Conservation (phyloP, 78 protist species). For the Acrasis kona region DNA sequence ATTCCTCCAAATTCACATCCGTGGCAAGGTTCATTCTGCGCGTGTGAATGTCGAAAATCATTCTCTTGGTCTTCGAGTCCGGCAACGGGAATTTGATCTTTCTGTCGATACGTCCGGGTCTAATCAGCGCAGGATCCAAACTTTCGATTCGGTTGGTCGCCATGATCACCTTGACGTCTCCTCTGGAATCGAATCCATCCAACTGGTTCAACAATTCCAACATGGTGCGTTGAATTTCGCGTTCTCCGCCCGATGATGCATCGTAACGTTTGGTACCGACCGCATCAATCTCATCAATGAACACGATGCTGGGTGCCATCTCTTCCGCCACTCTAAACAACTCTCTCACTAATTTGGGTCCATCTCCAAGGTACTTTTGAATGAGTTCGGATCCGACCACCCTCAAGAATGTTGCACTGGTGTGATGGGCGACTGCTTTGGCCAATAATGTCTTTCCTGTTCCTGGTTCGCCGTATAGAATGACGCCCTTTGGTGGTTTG, state of each 20-base stretch:
- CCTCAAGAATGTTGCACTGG: constrained; percentile 97
- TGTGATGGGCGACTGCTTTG: constrained; percentile 98
- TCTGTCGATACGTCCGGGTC: constrained; percentile 99
- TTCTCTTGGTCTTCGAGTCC: constrained; percentile 78
- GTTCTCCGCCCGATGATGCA: constrained; percentile 91
- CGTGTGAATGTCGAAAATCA: constrained; percentile 89
- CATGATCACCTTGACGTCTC: constrained; percentile 97
- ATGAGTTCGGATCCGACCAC: constrained; percentile 99
- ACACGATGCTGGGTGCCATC: constrained; percentile 96
- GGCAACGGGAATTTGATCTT: constrained; percentile 99
- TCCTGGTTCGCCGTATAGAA: constrained; percentile 98
- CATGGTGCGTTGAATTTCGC: constrained; percentile 99
- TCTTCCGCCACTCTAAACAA: constrained; percentile 93
- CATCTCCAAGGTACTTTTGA: constrained; percentile 98
- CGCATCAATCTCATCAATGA: constrained; percentile 99
- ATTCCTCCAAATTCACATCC: constrained; percentile 95
- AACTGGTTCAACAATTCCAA: constrained; percentile 98
- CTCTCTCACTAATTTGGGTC: constrained; percentile 98
- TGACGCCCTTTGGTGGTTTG: constrained; percentile 98
- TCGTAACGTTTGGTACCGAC: constrained; percentile 98
- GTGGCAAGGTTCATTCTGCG: constrained; percentile 83
- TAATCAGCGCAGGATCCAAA: constrained; percentile 96
- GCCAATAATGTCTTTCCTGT: constrained; percentile 99
- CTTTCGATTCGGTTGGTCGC: constrained; percentile 98
- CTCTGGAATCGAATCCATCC: constrained; percentile 98